Evolutionary conservation across 495 filamentous ascomycete species (phyloP), one percentile per base, ranked within the genome.

Genomic region (Lasiosphaeria hispida): DNA sequence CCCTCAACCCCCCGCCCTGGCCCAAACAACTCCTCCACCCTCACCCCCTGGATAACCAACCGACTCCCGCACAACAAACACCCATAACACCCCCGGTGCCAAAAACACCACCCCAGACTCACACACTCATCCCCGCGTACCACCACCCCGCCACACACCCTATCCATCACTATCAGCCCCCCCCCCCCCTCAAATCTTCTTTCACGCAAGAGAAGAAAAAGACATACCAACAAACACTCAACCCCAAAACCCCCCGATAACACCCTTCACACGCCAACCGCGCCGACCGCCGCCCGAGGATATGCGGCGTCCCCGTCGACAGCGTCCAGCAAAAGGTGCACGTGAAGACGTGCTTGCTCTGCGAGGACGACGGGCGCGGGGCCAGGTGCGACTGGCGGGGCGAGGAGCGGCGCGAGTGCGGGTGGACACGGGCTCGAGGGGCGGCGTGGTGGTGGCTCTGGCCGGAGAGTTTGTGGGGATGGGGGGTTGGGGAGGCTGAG

Each of bases 301-400:
- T 53, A 54, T 58, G 69, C 0, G 64, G 69, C 9, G 58, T 43
- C 2, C 58, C 61, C 10, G 52, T 53, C 30, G 63, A 69, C 13
- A 59, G 50, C 38, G 59, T 62, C 74, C 71, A 77, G 70, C 77
- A 79, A 62, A 80, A 77, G 3, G 77, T 80, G 67, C 78, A 80
- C 7, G 72, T 72, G 64, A 80, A 80, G 36, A 67, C 38, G 18
- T 59, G 55, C 9, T 39, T 47, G 15, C 36, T 10, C 36, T 55
- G 14, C 33, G 54, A 10, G 23, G 45, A 36, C n/a, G 57, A 33
- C 17, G 38, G 11, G 19, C 41, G 19, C 10, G 44, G 33, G 17
- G 59, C 5, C 0, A 23, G 4, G 18, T 23, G 34, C 10, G 40
- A 7, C 2, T 45, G 36, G 45, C 14, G 30, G 59, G 19, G 14